These are phyloP conservation scores for Magnusiomyces magnusii DNA, from an alignment of 1,139 yeast species.

Conservation along the genomic window DNA sequence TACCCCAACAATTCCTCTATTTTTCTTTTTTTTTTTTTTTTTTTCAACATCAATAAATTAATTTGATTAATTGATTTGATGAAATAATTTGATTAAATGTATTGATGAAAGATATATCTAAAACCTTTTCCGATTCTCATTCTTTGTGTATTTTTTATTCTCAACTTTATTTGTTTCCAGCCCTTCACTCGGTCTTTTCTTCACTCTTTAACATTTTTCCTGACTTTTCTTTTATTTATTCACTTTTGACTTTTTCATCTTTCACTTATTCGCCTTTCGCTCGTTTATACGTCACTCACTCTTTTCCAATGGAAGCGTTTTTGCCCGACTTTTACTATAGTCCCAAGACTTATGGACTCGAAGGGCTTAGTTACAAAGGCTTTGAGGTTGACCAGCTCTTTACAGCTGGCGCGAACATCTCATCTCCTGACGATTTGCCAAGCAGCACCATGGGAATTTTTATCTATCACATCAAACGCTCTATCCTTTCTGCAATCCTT, in stretches of 20 bases:
- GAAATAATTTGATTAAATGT: no score
- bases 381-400: constrained; percentile 24
- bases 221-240: not conserved
- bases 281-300: no score
- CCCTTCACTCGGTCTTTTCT: no score
- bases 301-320: constrained; percentile 3
- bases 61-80: no score
- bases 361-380: constrained; percentile 22
- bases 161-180: no score
- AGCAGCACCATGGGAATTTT: constrained; percentile 21
- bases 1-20: no score
- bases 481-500: constrained; percentile 14
- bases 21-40: not conserved
- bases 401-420: constrained; percentile 25
- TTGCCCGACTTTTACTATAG: constrained; percentile 15
- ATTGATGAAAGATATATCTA: no score
- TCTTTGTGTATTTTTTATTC: no score
- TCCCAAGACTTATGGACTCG: constrained; percentile 24
- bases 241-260: not conserved
- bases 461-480: constrained; percentile 22
- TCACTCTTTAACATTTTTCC: no score
- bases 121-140: no score
- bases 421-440: constrained; percentile 14
- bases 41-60: no score
- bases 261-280: no score